Percentiles rank a stretch among this genome's conserved stretches.
Evolutionary conservation across 768 basidiomycete species (phyloP).

Genomic region (Goffeauzyma gilvescens): DNA sequence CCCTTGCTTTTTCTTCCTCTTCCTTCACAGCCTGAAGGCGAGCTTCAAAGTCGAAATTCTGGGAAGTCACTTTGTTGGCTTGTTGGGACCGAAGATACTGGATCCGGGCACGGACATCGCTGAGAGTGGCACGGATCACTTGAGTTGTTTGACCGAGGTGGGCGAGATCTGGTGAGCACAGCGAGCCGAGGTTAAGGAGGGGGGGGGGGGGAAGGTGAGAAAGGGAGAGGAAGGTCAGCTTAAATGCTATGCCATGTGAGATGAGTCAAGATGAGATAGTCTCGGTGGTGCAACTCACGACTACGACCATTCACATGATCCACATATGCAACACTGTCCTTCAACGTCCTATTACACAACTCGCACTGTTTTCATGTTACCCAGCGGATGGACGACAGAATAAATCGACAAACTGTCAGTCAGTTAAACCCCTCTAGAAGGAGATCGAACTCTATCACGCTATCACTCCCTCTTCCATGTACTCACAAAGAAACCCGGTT

Average conservation of each 20-base stretch:
- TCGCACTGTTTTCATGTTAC: too few species aligned
- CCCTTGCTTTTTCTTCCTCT: constrained; percentile 48
- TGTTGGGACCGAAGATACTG: constrained; percentile 71
- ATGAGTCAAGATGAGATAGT: neutral
- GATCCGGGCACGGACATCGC: constrained; percentile 82
- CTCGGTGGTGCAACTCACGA: constrained; percentile 41
- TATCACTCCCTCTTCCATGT: neutral
- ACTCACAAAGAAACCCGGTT: constrained; percentile 56
- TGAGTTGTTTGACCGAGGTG: constrained; percentile 89
- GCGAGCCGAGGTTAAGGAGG: neutral
- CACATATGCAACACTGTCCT: constrained; percentile 80
- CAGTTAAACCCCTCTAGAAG: neutral
- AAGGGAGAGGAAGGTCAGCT: neutral
- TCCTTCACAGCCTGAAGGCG: constrained; percentile 64
- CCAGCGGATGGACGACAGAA: too few species aligned
- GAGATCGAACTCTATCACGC: neutral
- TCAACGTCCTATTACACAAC: constrained; percentile 72
- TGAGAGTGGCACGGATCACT: constrained; percentile 69
- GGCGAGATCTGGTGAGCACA: constrained; percentile 67
- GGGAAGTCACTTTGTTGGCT: constrained; percentile 58
- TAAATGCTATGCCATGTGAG: neutral
- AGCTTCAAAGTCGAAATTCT: constrained; percentile 85
- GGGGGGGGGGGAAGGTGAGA: neutral
- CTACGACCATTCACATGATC: constrained; percentile 89
- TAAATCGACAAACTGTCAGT: too few species aligned